Evolutionary conservation across 441 rosid genomes (phyloP), one percentile per base, ranked within the genome.

Genomic region (Viola pubescens): DNA sequence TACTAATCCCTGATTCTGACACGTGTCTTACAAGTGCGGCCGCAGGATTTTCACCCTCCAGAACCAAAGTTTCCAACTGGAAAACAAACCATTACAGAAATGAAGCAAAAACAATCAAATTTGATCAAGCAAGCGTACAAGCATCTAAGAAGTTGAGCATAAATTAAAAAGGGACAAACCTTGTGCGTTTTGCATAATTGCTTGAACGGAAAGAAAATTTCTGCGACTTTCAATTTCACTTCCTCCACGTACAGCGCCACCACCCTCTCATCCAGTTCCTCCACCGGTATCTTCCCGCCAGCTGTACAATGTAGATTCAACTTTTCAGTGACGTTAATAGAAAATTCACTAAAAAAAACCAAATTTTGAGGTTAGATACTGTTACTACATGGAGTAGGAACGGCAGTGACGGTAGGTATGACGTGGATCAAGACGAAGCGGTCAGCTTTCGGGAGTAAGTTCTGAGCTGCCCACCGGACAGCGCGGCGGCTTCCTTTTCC

Each of bases 401-500:
- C 66, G 52, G 75, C 70, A 48, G 85, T 70, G 71, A 91, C 74
- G 67, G 77, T 39, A 56, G 89, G 91, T 58, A 88, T 82, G 61
- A 87, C 85, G 56, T 91, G 87, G 65, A 91, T 78, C 59, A 88
- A 65, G 72, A 82, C 52, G 70, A 91, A 76, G 26, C 81, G 78
- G 26, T 77, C 72, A 51, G 89, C 81, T 61, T 67, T 53, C 3
- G 77, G 76, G 59, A 70, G 48, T 45, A 85, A 77, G 60, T 83
- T 80, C 70, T 88, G 82, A 8, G 68, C 76, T 2, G 88, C 95
- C 98, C 94, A 91, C n/a, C 77, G 76, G 70, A 85, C 81, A 16
- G 95, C 96, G 2, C 96, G 91, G 14, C 78, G 72, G 76, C 91
- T 89, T 64, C 87, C 89, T 37, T 59, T 79, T n/a, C 96, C 92